Evolutionary conservation across 345 rosid genomes (phyloP), one percentile per base, ranked within the genome.

Genomic region (Pugionium cornutum): DNA sequence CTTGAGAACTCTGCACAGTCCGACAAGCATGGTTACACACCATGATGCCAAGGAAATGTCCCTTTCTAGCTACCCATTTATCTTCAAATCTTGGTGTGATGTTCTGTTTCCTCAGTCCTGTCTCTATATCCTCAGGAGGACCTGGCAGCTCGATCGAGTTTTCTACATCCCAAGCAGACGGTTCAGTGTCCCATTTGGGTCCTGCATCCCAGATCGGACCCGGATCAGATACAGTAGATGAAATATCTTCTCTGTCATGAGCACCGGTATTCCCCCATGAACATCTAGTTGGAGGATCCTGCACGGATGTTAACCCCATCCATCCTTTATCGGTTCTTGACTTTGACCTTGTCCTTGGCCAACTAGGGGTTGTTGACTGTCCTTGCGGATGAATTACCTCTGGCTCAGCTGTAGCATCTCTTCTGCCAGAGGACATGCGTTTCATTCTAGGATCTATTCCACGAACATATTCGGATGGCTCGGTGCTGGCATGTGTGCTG

Each of bases 191-290:
- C 99, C 99, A 88, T 78, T 82, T 94, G 18, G 99, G 99, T 73
- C 83, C 99, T 31, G 96, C 78, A 77, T 94, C 99, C 99, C 99
- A 94, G 50, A 94, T 94, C 6, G 99, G 96, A 79, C 99, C 97
- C 25, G 97, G 99, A 77, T 90, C 96, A 41, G 99, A 94, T 66
- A 94, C 75, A 37, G 99, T 90, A 18, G 99, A 94, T 39, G 99
- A 94, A 44, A 85, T 85, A 67, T 94, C 99, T 76, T 94, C 99
- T 75, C 85, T 85, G 73, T 94, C 99, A 76, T 86, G 83, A 63
- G 82, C 80, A 41, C 77, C 85, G 4, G 81, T 67, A 76, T 83
- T 90, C 52, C 95, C 96, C 95, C 92, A 85, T 39, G 97, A 82
- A 68, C 85, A 79, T 78, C 78, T 50, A 10, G 87, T 78, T 10